phyloP scores from a whole-genome alignment of 2,329 filamentous ascomycete species.

The Fulvia fulva region DNA sequence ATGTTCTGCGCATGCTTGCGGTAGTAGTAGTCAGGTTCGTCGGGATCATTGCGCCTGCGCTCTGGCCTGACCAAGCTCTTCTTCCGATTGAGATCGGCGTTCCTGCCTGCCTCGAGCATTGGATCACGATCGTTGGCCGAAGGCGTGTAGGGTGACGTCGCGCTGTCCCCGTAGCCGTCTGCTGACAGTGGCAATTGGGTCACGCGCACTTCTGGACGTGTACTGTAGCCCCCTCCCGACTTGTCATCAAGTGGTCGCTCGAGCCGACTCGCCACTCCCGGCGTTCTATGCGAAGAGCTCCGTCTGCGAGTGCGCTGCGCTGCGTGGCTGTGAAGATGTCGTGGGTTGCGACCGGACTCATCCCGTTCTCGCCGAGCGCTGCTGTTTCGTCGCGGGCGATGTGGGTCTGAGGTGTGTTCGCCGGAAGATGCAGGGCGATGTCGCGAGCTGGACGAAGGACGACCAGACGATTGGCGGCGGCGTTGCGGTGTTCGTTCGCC shows the following conservation, averaged over 20 bases:
- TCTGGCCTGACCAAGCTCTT: conserved; percentile 87
- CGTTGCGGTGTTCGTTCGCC: conserved; percentile 11
- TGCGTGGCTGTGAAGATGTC: conserved; percentile 15
- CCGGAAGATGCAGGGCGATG: conserved; percentile 64
- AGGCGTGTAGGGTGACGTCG: conserved; percentile 44
- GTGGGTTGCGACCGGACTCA: conserved; percentile 3
- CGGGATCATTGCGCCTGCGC: conserved; percentile 74
- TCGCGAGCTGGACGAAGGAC: conserved; percentile 54
- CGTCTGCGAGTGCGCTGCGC: conserved; percentile 17
- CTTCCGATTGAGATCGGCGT: conserved; percentile 63
- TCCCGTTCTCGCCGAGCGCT: conserved; percentile 17
- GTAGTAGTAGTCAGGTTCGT: conserved; percentile 95
- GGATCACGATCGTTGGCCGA: conserved; percentile 48
- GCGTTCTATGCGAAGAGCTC: conserved; percentile 20
- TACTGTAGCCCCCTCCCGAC: conserved; percentile 35
- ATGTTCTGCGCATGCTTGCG: conserved; percentile 92
- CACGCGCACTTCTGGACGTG: conserved; percentile 15
- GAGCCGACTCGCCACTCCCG: conserved; percentile 3
- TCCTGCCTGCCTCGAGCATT: conserved; percentile 46
- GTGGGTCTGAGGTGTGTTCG: conserved; percentile 49
- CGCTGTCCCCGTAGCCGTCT: conserved; percentile 38
- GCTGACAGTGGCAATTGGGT: conserved; percentile 17
- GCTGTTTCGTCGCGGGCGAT: conserved; percentile 22
- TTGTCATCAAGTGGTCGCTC: conserved; percentile 19
- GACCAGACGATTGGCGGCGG: conserved; percentile 7